phyloP scores from a whole-genome alignment of 768 basidiomycete species.

The Suillus subalutaceus region DNA sequence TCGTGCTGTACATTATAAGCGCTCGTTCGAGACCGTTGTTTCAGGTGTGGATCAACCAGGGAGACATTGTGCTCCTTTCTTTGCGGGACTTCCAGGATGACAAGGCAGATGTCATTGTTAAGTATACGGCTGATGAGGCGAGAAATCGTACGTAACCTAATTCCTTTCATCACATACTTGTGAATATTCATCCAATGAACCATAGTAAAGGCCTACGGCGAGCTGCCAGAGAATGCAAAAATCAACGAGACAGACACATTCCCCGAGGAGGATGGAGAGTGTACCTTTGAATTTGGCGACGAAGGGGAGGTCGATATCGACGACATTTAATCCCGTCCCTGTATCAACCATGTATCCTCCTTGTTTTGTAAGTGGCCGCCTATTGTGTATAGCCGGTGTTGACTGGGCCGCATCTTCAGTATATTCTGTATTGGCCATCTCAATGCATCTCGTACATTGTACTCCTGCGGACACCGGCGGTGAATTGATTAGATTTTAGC shows the following conservation, averaged over 20 bases:
- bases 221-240: conserved; percentile 94
- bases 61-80: conserved; percentile 93
- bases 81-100: conserved; percentile 99
- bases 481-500: conserved; percentile 28
- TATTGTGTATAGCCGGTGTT: conserved; percentile 5
- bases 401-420: conserved; percentile 9
- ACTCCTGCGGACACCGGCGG: conserved; percentile 18
- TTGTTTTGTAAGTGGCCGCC: conserved; percentile 20
- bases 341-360: conserved; percentile 12
- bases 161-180: neutral
- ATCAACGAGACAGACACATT: conserved; percentile 96
- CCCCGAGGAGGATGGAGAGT: conserved; percentile 89
- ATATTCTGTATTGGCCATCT: conserved; percentile 19
- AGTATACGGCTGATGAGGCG: conserved; percentile 97
- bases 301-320: conserved; percentile 90
- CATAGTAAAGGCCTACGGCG: conserved; percentile 94
- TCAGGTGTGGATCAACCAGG: conserved; percentile 99
- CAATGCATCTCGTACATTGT: conserved; percentile 10
- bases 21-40: conserved; percentile 14
- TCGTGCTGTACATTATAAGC: neutral
- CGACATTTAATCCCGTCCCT: conserved; percentile 62
- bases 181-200: conserved; percentile 14
- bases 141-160: conserved; percentile 61
- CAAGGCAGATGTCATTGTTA: conserved; percentile 99
- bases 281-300: conserved; percentile 88